These are phyloP conservation scores for Brassica carinata DNA, from an alignment of 345 rosid genomes.

Conservation along the genomic window DNA sequence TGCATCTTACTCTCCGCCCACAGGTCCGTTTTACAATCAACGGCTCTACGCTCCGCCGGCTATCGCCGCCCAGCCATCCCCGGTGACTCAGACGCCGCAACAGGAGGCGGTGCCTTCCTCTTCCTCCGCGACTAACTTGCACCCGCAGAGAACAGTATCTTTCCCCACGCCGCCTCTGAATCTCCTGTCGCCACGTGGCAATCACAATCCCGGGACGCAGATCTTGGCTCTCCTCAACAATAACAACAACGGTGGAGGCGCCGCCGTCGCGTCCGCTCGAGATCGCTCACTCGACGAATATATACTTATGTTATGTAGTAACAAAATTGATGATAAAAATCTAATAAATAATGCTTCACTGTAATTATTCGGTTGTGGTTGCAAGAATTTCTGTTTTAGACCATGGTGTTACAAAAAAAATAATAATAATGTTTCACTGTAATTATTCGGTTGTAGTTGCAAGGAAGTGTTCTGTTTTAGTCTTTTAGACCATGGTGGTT, in stretches of 20 bases:
- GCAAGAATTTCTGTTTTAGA: background rate
- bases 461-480: background rate
- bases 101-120: conserved; percentile 23
- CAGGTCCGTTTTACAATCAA: too few species aligned
- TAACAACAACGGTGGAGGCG: conserved; percentile 29
- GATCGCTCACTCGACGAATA: too few species aligned
- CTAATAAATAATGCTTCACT: background rate
- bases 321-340: background rate
- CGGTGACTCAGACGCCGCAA: background rate
- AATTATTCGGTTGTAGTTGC: background rate
- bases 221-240: conserved; percentile 67
- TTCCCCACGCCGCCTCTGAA: conserved; percentile 47
- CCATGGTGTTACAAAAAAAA: background rate
- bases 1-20: too few species aligned
- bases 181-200: conserved; percentile 41
- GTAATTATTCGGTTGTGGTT: background rate
- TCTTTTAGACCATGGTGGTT: background rate
- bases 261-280: background rate
- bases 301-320: too few species aligned
- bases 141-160: conserved; percentile 43
- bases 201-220: conserved; percentile 61
- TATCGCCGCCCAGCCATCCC: background rate
- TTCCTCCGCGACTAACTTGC: conserved; percentile 43
- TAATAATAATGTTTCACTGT: background rate
- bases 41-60: too few species aligned